Base-by-base conservation (phyloP, 176 grass and related monocot species). In the Eragrostis curvula region DNA sequence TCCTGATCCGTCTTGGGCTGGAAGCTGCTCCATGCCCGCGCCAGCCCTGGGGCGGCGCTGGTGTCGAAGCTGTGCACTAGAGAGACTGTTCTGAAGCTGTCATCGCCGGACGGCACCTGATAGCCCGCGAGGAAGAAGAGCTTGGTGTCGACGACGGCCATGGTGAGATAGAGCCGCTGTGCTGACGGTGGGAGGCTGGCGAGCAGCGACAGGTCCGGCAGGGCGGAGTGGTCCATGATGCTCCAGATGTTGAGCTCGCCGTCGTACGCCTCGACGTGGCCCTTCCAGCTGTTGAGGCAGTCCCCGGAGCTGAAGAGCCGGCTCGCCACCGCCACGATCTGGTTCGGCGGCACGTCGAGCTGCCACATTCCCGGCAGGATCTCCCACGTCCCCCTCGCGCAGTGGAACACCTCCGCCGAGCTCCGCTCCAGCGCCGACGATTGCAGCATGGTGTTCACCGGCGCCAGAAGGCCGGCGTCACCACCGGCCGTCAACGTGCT, bases 301-400 rank as follows among this genome's bases (percentile, higher is more conserved):
- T 94, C 88, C 4, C 92, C 92, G 49, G 92, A 94, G 92, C 92
- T 90, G 83, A 91, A 84, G 27, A 94, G 88, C 44, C 88, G 57
- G 17, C 77, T 80, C 20, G 80, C 75, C 50, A 88, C 88, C 43
- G 71, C 83, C 43, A 88, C 86, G 63, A 94, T 94, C 83, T 94
- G 92, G 83, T 94, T 91, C 3, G 92, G 88, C 9, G 92, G 88
- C 75, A 91, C 92, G 83, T 94, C 92, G 9, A 94, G 86, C 88
- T 91, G 92, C 92, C 92, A 94, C 92, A 94, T 94, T 64, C 92
- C 85, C 15, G 92, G 85, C n/a, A 90, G 46, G 58, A 90, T 89
- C 66, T 94, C 79, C 92, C 92, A 94, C 30, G 29, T 24, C 5
- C 83, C 58, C 18, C 65, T 73, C 5, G 17, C 45, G 29, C 79